A percentile compares a stretch with the other conserved stretches of the same genome.
phyloP scores from a whole-genome alignment of 2,329 filamentous ascomycete genomes.

The Calonectria fujianensis region DNA sequence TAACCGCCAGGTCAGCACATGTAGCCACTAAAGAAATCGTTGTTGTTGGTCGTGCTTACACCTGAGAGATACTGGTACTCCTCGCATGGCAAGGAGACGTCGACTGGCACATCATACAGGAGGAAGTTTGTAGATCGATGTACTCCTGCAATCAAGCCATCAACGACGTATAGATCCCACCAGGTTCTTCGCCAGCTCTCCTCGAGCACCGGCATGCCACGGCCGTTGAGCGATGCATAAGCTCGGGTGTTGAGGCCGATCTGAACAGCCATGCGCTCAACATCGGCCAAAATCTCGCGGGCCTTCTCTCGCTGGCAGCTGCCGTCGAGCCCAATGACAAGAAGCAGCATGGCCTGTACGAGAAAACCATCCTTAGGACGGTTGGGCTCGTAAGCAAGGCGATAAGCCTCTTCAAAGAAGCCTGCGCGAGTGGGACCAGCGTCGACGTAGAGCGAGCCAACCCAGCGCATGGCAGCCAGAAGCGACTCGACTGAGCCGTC shows the following conservation, averaged over 20 bases:
- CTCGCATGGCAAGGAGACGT: constrained; percentile 87
- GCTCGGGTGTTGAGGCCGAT: constrained; percentile 83
- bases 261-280: constrained; percentile 83
- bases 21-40: not conserved
- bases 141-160: constrained; percentile 89
- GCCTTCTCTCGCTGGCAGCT: constrained; percentile 82
- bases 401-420: constrained; percentile 76
- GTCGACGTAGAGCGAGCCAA: constrained; percentile 74
- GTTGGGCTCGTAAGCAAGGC: constrained; percentile 68
- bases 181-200: constrained; percentile 92
- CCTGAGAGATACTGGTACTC: constrained; percentile 81
- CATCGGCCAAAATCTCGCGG: constrained; percentile 78
- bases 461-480: constrained; percentile 73
- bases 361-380: constrained; percentile 75
- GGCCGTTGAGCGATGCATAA: constrained; percentile 79
- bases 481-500: constrained; percentile 70
- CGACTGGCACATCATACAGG: constrained; percentile 79
- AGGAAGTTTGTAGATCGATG: constrained; percentile 82
- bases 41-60: constrained; percentile 63
- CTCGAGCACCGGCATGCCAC: constrained; percentile 80
- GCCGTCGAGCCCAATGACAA: constrained; percentile 86
- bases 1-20: constrained; percentile 40
- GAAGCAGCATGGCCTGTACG: constrained; percentile 86
- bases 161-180: constrained; percentile 90
- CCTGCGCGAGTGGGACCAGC: constrained; percentile 66